Conservation (phyloP, 768 basidiomycete species). For the Panaeolus papilionaceus region DNA sequence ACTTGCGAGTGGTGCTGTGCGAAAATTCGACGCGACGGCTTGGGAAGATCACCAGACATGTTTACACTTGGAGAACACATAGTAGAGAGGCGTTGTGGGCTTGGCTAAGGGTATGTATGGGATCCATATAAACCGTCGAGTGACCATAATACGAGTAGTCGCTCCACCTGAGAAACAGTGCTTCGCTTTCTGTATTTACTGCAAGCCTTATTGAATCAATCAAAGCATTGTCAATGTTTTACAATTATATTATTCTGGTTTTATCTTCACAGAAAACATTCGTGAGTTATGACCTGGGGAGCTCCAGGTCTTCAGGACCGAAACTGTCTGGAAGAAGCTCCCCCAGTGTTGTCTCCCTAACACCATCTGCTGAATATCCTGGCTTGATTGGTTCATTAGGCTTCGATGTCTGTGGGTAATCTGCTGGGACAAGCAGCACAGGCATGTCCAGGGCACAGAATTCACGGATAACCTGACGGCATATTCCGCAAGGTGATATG, state of each 20-base stretch:
- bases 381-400: conserved; percentile 41
- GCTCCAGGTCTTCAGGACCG: conserved; percentile 82
- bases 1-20: too few species aligned
- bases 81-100: too few species aligned
- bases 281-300: conserved; percentile 39
- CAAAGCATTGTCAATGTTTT: too few species aligned
- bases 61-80: too few species aligned
- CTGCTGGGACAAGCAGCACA: conserved; percentile 70
- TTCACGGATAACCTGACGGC: conserved; percentile 89
- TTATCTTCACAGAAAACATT: background rate
- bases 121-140: too few species aligned
- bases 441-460: conserved; percentile 82
- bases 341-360: conserved; percentile 70
- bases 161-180: too few species aligned
- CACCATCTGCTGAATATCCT: conserved; percentile 54
- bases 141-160: too few species aligned
- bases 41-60: too few species aligned
- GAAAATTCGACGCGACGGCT: too few species aligned
- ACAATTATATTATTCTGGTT: background rate
- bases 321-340: conserved; percentile 87
- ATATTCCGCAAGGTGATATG: conserved; percentile 91
- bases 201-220: too few species aligned
- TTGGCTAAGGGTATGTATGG: too few species aligned
- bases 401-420: conserved; percentile 52
- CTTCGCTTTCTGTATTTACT: too few species aligned